Evolutionary conservation across 306 rosid species (phyloP).

Genomic region (Quercus wislizeni): DNA sequence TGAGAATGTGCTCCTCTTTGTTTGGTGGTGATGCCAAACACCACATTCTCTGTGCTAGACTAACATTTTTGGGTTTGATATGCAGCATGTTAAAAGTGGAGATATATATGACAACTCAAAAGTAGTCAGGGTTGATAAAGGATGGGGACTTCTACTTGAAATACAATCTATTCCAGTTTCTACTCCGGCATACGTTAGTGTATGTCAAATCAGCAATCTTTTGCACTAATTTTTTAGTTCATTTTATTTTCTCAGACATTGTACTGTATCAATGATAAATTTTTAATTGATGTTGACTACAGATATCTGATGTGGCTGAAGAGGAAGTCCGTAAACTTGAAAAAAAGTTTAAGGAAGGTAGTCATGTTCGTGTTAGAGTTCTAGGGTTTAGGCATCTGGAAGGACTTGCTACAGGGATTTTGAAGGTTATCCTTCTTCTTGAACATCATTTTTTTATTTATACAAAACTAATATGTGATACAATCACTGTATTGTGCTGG

Average conservation of each 20-base stretch:
- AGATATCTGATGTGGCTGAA: constrained; percentile 86
- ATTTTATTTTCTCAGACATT: constrained; percentile 9
- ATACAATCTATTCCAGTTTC: constrained; percentile 65
- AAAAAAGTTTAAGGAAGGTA: constrained; percentile 87
- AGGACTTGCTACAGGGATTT: constrained; percentile 85
- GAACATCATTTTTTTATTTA: background rate
- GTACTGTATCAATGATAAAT: constrained; percentile 7
- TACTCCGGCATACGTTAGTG: constrained; percentile 79
- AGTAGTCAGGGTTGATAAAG: constrained; percentile 85
- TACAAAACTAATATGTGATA: too few species aligned
- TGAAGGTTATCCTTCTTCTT: constrained; percentile 57
- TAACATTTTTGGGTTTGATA: constrained; percentile 15
- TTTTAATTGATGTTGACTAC: constrained; percentile 20
- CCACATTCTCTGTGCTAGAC: constrained; percentile 6
- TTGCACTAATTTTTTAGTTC: background rate
- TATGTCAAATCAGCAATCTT: constrained; percentile 36
- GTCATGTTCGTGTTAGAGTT: constrained; percentile 71
- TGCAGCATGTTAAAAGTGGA: constrained; percentile 78
- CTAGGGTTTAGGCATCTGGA: constrained; percentile 89
- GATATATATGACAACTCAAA: constrained; percentile 73
- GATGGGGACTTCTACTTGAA: constrained; percentile 80
- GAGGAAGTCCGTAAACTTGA: constrained; percentile 67
- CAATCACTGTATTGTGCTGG: background rate
- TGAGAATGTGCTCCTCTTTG: too few species aligned
- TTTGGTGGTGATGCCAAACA: too few species aligned